Conservation (phyloP, 352 stramenopile genomes). For the Phytophthora palmivora region DNA sequence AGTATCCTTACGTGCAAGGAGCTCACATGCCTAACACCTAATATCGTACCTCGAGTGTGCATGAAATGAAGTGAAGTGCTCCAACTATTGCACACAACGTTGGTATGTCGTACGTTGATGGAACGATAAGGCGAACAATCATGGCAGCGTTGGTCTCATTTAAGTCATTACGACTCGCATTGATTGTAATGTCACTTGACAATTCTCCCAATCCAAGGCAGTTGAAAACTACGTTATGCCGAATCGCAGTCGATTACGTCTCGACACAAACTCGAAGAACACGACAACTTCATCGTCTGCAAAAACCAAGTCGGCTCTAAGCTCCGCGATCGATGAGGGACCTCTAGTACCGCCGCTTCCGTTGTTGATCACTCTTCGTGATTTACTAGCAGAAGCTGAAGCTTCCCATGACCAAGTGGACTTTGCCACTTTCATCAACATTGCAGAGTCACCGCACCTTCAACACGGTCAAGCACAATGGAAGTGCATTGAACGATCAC, state of each 20-base stretch:
- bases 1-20: too few relatives aligned
- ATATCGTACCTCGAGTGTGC: too few relatives aligned
- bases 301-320: slow-evolving; percentile 10
- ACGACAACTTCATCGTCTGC: slow-evolving; percentile 5
- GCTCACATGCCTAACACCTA: too few relatives aligned
- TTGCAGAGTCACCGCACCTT: slow-evolving; percentile 25
- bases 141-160: too few relatives aligned
- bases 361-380: slow-evolving; percentile 25
- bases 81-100: too few relatives aligned
- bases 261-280: slow-evolving; percentile 3
- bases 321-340: slow-evolving; percentile 20
- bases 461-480: slow-evolving; percentile 19
- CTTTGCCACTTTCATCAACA: slow-evolving; percentile 21
- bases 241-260: slow-evolving; percentile 11
- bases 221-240: neutral
- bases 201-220: slow-evolving; percentile 2
- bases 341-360: slow-evolving; percentile 20
- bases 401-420: slow-evolving; percentile 26
- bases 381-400: slow-evolving; percentile 21
- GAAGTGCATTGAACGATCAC: slow-evolving; percentile 31
- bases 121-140: too few relatives aligned
- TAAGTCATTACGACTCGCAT: too few relatives aligned
- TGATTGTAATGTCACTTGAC: slow-evolving; percentile 4
- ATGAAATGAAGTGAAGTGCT: too few relatives aligned
- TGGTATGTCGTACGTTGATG: too few relatives aligned